phyloP scores from a whole-genome alignment of 2,329 filamentous ascomycete species.

The Nigrospora osmanthi region DNA sequence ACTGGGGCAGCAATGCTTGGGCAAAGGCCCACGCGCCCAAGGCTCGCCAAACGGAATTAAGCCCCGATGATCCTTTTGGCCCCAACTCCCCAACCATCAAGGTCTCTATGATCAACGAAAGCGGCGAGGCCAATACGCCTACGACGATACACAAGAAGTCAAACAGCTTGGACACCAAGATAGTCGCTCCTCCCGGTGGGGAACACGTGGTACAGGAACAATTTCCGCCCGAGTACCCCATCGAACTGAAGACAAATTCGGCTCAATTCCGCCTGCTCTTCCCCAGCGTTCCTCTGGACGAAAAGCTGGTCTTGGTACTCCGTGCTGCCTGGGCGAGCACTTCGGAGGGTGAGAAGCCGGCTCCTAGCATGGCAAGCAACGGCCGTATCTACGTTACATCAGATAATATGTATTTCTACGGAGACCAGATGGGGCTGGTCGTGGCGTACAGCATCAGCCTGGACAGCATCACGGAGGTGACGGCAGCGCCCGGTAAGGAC shows the following conservation, averaged over 20 bases:
- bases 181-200: conserved; percentile 12
- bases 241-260: conserved; percentile 77
- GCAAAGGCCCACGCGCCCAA: conserved; percentile 17
- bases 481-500: conserved; percentile 78
- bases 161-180: conserved; percentile 31
- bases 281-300: conserved; percentile 65
- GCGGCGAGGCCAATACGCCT: conserved; percentile 15
- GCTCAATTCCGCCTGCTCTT: conserved; percentile 91
- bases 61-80: conserved; percentile 27
- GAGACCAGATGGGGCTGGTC: conserved; percentile 85
- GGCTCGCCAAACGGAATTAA: conserved; percentile 10
- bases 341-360: conserved; percentile 32
- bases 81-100: conserved; percentile 25
- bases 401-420: conserved; percentile 91
- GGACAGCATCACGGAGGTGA: conserved; percentile 77
- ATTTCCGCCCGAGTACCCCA: conserved; percentile 71
- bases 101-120: conserved; percentile 16
- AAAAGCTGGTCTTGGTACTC: conserved; percentile 87
- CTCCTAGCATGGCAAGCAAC: conserved; percentile 49
- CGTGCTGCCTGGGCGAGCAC: conserved; percentile 73
- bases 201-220: conserved; percentile 36
- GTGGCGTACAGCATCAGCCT: conserved; percentile 73
- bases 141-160: conserved; percentile 31
- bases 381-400: conserved; percentile 83
- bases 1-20: conserved; percentile 89